Base-by-base conservation (phyloP, 768 basidiomycete genomes). In the Tricholoma hemisulphureum region DNA sequence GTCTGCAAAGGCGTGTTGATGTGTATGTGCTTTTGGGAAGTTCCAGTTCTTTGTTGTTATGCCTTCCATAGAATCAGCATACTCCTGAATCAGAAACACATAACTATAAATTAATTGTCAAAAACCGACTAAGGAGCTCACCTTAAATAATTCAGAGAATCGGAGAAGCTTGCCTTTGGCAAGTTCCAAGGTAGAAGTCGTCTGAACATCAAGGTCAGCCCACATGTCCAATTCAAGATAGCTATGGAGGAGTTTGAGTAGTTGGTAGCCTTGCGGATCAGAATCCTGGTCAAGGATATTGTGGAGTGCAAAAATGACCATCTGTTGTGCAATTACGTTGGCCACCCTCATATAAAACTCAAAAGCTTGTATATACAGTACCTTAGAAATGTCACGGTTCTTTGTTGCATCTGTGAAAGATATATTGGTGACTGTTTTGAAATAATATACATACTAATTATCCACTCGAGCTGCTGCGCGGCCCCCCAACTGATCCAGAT, bases 1-100 rank as follows among this genome's bases (percentile, higher is more conserved):
- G 50, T 77, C 72, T 35, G 58, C 59, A 37, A 71, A 66, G 0
- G 69, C 24, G 58, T 79, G 76, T 0, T 55, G 46, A 52, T 69
- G 69, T 0, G 61, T 46, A 46, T 79, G 78, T 0, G 58, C 60
- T 53, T 80, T 80, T 1, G 70, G 72, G 58, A 76, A 74, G 18
- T 75, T 50, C 74, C 74, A 77, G n/a, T 3, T 41, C 61, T 59
- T 65, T 71, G 59, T 2, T 58, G 21, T 51, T 51, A 60, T 39
- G 32, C 20, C 58, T 13, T n/a, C n/a, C n/a, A n/a, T n/a, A n/a
- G n/a, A n/a, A 9, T 4, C 37, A 23, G 28, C 26, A 29, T 46
- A 37, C 35, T 16, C 26, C 32, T 45, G 23, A 56, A 5, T 24
- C 51, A 11, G 51, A 59, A 56, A 34, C n/a, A n/a, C n/a, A n/a